Evolutionary conservation across 164 flowering plant species (phyloP).

Genomic region (Magnolia changhungtana): DNA sequence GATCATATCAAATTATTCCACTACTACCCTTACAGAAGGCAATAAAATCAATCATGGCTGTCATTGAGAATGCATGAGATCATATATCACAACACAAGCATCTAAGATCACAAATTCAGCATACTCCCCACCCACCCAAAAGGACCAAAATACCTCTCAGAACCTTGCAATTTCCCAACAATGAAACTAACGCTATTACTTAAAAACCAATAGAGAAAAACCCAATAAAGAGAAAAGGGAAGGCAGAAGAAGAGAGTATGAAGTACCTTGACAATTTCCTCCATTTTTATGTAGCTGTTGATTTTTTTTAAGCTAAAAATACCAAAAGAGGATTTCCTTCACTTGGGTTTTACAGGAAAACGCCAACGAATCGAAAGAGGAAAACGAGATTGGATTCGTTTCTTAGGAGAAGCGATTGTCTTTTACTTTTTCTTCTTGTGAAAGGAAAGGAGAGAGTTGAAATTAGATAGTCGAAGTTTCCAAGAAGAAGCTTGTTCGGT

Average conservation of each 20-base stretch:
- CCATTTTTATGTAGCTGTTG: neutral
- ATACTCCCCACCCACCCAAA: neutral
- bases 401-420: neutral
- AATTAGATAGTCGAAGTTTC: neutral
- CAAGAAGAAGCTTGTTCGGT: neutral
- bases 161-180: neutral
- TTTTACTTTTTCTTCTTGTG: neutral
- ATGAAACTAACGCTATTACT: neutral
- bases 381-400: neutral
- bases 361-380: neutral
- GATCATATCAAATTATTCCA: no score
- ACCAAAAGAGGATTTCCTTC: neutral
- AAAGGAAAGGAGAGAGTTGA: neutral
- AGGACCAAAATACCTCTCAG: neutral
- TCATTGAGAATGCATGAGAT: neutral
- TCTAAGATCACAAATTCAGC: neutral
- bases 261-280: slow-evolving; percentile 3
- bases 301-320: neutral
- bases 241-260: neutral
- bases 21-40: no score
- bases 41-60: no score
- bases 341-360: neutral
- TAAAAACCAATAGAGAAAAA: no score
- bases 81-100: neutral
- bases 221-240: neutral